phyloP scores from a whole-genome alignment of 805 yeast species.

The Lipomyces anomalus region DNA sequence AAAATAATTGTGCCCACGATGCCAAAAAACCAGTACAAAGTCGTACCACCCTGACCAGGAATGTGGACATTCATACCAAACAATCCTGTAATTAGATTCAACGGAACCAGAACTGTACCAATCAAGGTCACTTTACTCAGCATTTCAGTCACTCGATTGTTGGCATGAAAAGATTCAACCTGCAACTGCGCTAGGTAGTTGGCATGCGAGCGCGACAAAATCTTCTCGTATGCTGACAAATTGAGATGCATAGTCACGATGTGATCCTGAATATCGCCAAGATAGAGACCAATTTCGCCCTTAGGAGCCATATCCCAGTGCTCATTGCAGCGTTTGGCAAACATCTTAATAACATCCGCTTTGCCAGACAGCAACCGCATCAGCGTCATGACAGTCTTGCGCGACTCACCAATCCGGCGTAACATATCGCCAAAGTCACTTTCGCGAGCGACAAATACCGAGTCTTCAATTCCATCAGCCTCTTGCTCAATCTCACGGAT shows the following conservation, averaged over 20 bases:
- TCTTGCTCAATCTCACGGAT: conserved; percentile 54
- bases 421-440: conserved; percentile 71
- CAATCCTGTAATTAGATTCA: conserved; percentile 83
- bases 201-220: conserved; percentile 83
- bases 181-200: conserved; percentile 91
- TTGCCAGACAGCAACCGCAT: conserved; percentile 86
- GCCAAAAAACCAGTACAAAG: conserved; percentile 63
- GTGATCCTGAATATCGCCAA: conserved; percentile 97
- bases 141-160: conserved; percentile 78
- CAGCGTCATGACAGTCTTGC: conserved; percentile 87
- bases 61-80: conserved; percentile 94
- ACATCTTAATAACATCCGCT: conserved; percentile 94
- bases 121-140: conserved; percentile 81
- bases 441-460: conserved; percentile 75
- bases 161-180: conserved; percentile 83
- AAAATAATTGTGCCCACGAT: conserved; percentile 50
- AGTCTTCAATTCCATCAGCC: conserved; percentile 65
- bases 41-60: conserved; percentile 56
- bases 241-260: conserved; percentile 93
- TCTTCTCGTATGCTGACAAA: conserved; percentile 82
- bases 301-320: conserved; percentile 56
- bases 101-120: conserved; percentile 86
- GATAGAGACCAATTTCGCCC: conserved; percentile 83
- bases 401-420: conserved; percentile 76
- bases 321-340: conserved; percentile 91